Percentiles rank a stretch among this genome's conserved stretches.
phyloP scores from a whole-genome alignment of 208 protist genomes.

The Wallacemonas sp. region DNA sequence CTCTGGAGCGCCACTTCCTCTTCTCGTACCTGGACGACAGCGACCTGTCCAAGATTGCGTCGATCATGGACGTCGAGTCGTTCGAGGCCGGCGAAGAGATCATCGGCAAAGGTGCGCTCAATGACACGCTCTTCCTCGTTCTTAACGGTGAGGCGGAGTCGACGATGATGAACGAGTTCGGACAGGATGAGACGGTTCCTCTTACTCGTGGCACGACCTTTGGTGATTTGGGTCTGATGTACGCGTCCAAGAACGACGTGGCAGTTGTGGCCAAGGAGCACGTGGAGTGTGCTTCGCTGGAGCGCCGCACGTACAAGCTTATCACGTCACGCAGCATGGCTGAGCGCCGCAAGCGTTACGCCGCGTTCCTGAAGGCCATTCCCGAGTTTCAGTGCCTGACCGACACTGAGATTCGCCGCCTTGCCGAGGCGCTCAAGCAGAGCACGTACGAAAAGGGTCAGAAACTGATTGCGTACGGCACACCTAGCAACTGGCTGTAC shows the following conservation, averaged over 20 bases:
- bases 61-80: slow-evolving; percentile 60
- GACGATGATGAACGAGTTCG: slow-evolving; percentile 26
- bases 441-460: slow-evolving; percentile 48
- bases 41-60: slow-evolving; percentile 49
- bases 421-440: slow-evolving; percentile 67
- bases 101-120: slow-evolving; percentile 32
- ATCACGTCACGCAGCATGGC: slow-evolving; percentile 55
- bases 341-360: slow-evolving; percentile 56
- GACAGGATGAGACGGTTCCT: slow-evolving; percentile 11
- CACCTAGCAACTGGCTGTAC: slow-evolving; percentile 63
- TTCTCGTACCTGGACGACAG: slow-evolving; percentile 77
- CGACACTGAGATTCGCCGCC: slow-evolving; percentile 31
- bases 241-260: slow-evolving; percentile 41
- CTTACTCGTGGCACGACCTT: slow-evolving; percentile 43
- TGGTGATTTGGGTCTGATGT: slow-evolving; percentile 63
- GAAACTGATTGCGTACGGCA: slow-evolving; percentile 54
- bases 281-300: slow-evolving; percentile 56
- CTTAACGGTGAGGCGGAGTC: slow-evolving; percentile 51
- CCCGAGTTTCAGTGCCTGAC: slow-evolving; percentile 37
- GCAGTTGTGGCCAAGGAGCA: slow-evolving; percentile 30
- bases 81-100: slow-evolving; percentile 26
- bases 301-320: slow-evolving; percentile 74
- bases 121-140: slow-evolving; percentile 70
- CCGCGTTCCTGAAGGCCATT: slow-evolving; percentile 47
- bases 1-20: slow-evolving; percentile 66